Percentiles rank a stretch among this genome's conserved stretches.
These are phyloP conservation scores for Pythium aristosporum DNA, from an alignment of 352 stramenopile species.

Conservation along the genomic window DNA sequence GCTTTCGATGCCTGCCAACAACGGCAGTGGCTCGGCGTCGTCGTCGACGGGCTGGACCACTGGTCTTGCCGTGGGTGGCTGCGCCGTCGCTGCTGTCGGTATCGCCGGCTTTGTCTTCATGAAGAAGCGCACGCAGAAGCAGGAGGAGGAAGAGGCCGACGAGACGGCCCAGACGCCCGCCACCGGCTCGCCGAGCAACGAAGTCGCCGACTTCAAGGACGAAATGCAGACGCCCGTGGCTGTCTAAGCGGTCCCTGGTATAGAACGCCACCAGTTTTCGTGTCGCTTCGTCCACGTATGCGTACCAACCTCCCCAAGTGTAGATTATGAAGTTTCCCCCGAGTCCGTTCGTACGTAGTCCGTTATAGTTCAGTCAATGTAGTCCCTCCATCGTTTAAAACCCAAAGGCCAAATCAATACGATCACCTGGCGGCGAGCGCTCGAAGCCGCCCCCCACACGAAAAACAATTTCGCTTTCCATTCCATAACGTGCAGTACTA, in stretches of 20 bases:
- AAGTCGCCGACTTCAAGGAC: constrained; percentile 35
- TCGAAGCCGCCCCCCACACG: constrained; percentile 21
- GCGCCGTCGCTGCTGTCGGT: constrained; percentile 40
- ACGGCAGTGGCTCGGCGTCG: constrained; percentile 3
- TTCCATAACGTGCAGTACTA: neutral
- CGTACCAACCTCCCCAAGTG: neutral
- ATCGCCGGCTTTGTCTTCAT: constrained; percentile 39
- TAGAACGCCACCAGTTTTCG: neutral
- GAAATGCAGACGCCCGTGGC: constrained; percentile 31
- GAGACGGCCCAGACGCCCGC: constrained; percentile 16
- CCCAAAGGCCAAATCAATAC: constrained; percentile 1
- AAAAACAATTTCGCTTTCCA: neutral
- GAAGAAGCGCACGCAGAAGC: constrained; percentile 38
- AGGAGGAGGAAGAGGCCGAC: constrained; percentile 1
- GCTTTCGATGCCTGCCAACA: constrained; percentile 26
- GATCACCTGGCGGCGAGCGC: constrained; percentile 20
- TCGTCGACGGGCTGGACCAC: constrained; percentile 22
- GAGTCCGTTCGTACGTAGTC: constrained; percentile 2
- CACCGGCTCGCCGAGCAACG: constrained; percentile 13
- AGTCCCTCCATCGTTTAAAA: neutral
- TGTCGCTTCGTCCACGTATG: neutral
- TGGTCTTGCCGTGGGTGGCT: constrained; percentile 35
- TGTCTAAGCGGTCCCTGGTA: constrained; percentile 17
- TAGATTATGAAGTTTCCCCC: constrained; percentile 15
- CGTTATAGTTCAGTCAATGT: constrained; percentile 5